Evolutionary conservation across 495 filamentous ascomycete species (phyloP).

Genomic region (Penicillium samsonianum): DNA sequence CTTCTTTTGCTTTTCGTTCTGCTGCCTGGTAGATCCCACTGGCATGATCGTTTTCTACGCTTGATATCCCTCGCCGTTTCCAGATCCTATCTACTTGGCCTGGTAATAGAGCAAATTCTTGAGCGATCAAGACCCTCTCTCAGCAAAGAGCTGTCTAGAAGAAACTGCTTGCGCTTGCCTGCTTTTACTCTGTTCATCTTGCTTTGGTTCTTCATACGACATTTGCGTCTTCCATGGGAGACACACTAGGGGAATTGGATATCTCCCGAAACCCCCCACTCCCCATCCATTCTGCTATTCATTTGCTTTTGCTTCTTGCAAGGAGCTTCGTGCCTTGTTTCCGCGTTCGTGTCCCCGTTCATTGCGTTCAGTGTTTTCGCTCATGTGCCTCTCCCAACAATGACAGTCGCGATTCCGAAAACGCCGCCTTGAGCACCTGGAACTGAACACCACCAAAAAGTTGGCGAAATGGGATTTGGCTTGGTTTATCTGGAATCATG

Average conservation of each 20-base stretch:
- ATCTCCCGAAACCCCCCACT: neutral
- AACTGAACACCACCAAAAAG: neutral
- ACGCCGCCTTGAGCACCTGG: neutral
- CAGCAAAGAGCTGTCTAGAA: slow-evolving; percentile 24
- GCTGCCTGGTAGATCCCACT: slow-evolving; percentile 7
- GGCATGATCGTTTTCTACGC: slow-evolving; percentile 14
- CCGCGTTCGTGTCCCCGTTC: neutral
- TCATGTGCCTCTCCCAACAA: slow-evolving; percentile 10
- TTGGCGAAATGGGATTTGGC: neutral
- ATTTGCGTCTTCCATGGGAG: slow-evolving; percentile 12
- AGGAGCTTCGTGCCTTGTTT: slow-evolving; percentile 18
- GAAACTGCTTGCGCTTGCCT: slow-evolving; percentile 1
- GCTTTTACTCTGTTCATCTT: slow-evolving; percentile 6
- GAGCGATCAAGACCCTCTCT: slow-evolving; percentile 12
- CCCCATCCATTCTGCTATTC: slow-evolving; percentile 12
- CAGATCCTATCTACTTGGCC: slow-evolving; percentile 12
- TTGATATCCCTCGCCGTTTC: slow-evolving; percentile 26
- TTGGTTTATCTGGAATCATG: neutral
- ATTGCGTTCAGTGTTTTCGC: slow-evolving; percentile 5
- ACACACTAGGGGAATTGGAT: slow-evolving; percentile 5
- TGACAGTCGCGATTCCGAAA: neutral
- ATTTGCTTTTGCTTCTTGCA: slow-evolving; percentile 16
- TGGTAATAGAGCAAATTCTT: slow-evolving; percentile 26
- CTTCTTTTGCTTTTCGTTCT: slow-evolving; percentile 14
- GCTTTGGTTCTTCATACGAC: slow-evolving; percentile 15